A percentile compares a stretch with the other conserved stretches of the same genome.
phyloP scores from a whole-genome alignment of 2,329 filamentous ascomycete species.

The Aspergillus sp. region DNA sequence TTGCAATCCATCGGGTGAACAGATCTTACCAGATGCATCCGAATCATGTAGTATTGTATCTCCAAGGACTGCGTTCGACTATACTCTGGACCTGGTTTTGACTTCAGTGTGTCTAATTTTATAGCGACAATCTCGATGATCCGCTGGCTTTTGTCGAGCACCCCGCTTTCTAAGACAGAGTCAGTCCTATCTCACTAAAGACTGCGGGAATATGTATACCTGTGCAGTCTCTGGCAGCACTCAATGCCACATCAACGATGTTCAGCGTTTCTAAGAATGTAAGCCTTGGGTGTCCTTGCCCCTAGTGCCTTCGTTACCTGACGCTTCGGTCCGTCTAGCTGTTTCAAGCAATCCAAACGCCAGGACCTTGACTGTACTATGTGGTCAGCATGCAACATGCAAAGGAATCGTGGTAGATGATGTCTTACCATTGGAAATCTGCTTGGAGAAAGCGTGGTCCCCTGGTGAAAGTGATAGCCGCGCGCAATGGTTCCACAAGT shows the following conservation, averaged over 20 bases:
- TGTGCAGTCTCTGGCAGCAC: conserved; percentile 63
- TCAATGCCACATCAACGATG: conserved; percentile 66
- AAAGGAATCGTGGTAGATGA: not conserved
- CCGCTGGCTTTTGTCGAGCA: conserved; percentile 58
- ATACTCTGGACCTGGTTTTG: conserved; percentile 9
- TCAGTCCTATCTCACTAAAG: not conserved
- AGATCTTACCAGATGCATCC: conserved; percentile 63
- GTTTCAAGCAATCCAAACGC: conserved; percentile 68
- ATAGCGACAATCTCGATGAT: conserved; percentile 64
- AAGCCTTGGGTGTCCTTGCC: not conserved
- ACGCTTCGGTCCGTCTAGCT: conserved; percentile 31
- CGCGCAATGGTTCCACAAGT: conserved; percentile 40
- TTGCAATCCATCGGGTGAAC: not conserved
- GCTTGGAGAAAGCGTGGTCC: conserved; percentile 5
- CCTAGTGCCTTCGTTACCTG: conserved; percentile 8
- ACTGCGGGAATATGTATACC: conserved; percentile 39
- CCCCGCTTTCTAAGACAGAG: conserved; percentile 44
- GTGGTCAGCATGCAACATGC: not conserved
- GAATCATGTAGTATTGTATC: conserved; percentile 64
- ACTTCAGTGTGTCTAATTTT: conserved; percentile 45
- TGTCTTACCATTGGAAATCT: conserved; percentile 19
- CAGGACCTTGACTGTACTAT: conserved; percentile 51
- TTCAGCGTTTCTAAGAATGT: conserved; percentile 48
- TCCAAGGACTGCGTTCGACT: conserved; percentile 18
- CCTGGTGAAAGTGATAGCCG: conserved; percentile 15